A percentile compares a stretch with the other conserved stretches of the same genome.
Conservation (phyloP, 2,329 filamentous ascomycete species). For the Fusarium nygamai region DNA sequence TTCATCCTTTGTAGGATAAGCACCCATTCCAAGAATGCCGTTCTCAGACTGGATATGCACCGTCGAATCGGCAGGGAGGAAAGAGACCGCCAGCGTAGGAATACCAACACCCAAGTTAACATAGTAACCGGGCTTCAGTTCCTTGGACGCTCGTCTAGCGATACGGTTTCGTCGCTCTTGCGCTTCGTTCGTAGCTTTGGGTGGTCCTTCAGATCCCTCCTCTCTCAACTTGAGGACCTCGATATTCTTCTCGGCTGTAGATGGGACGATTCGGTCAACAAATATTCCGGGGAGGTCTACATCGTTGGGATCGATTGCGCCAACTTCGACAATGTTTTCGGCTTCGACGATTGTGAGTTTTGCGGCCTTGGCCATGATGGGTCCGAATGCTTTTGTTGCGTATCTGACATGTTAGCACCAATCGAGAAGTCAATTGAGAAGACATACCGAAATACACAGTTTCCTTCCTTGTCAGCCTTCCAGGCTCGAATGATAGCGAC, state of each 20-base stretch:
- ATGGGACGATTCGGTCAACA: conserved; percentile 82
- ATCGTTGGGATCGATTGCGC: conserved; percentile 76
- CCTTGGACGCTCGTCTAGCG: conserved; percentile 79
- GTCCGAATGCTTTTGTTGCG: conserved; percentile 79
- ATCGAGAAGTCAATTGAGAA: background rate
- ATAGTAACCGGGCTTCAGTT: conserved; percentile 83
- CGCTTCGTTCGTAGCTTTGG: conserved; percentile 56
- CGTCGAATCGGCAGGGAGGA: conserved; percentile 72
- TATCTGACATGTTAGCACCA: conserved; percentile 54
- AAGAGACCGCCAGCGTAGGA: conserved; percentile 84
- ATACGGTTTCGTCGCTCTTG: conserved; percentile 74
- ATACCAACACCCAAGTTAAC: conserved; percentile 88
- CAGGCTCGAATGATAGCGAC: conserved; percentile 81
- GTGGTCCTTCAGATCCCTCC: conserved; percentile 49
- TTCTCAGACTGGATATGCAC: conserved; percentile 92
- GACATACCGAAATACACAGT: conserved; percentile 77
- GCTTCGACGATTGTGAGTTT: conserved; percentile 83
- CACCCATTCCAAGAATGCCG: conserved; percentile 84
- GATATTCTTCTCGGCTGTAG: conserved; percentile 75
- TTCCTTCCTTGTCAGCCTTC: conserved; percentile 80
- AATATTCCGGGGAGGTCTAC: conserved; percentile 86
- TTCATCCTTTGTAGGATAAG: conserved; percentile 77
- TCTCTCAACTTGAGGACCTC: conserved; percentile 73
- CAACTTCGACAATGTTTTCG: conserved; percentile 81
- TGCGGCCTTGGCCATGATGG: conserved; percentile 84